Conservation (phyloP, 768 basidiomycete genomes). For the Dacryopinax primogenitus region DNA sequence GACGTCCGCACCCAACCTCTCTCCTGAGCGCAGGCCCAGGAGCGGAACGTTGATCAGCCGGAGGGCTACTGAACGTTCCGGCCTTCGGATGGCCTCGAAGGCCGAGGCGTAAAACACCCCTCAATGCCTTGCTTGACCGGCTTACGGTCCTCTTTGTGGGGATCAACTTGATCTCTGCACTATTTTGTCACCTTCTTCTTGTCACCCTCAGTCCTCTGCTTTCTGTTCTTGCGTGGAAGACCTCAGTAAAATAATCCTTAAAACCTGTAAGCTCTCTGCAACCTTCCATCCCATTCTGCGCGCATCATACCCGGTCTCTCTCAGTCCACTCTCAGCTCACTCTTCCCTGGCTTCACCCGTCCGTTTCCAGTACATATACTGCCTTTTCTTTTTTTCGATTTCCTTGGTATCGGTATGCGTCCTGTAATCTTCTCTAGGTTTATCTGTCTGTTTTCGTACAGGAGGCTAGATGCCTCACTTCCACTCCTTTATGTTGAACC, state of each 20-base stretch:
- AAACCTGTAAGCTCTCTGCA: neutral
- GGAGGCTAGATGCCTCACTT: conserved; percentile 1
- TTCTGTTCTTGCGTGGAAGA: neutral
- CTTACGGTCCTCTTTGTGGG: neutral
- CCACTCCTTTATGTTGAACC: neutral
- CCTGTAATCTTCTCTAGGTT: neutral
- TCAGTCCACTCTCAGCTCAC: conserved; percentile 1
- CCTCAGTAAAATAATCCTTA: neutral
- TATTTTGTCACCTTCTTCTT: neutral
- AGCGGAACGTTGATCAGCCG: neutral
- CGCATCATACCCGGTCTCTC: neutral
- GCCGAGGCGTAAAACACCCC: neutral
- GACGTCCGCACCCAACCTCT: neutral
- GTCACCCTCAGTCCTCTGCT: neutral
- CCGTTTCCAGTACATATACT: neutral
- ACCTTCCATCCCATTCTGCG: neutral
- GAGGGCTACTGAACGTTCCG: neutral
- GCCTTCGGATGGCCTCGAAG: neutral
- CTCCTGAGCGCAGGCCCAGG: neutral
- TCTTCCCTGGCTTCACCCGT: neutral
- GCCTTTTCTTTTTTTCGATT: neutral
- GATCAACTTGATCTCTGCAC: neutral
- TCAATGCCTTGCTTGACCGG: too few relatives aligned
- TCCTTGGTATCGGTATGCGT: neutral
- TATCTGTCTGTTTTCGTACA: neutral